Evolutionary conservation across 345 rosid species (phyloP), one percentile per base, ranked within the genome.

Genomic region (Rubroshorea leprosula): DNA sequence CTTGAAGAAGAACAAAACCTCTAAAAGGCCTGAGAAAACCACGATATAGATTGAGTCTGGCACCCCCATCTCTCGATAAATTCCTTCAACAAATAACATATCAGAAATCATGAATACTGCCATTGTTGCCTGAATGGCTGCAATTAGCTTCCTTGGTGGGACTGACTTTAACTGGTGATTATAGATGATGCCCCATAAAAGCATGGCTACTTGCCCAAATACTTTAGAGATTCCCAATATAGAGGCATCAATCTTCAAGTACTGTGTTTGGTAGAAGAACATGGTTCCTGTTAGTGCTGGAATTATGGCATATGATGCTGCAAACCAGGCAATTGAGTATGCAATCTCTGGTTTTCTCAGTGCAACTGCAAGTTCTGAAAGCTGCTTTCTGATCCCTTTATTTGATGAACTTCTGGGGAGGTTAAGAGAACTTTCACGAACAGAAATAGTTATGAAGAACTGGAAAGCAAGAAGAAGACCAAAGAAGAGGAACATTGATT

Each of bases 231-330:
- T 75, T 39, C 99, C 99, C 52, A 86, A 14, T 16, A 81, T 66
- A 0, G 91, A 80, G 18, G 91, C 77, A 17, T 76, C 71, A 2
- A 87, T 80, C 35, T 81, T 74, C 55, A 86, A 57, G 64, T 74
- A 17, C 54, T 85, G 76, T 6, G 95, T 89, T 71, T 89, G 94
- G 82, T 93, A 89, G 68, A 83, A 93, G 80, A 89, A 92, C 94
- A 89, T 85, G 49, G 97, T 92, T 59, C 97, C 97, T 13, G 94
- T 78, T 8, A 89, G 66, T n/a, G 72, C 78, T 17, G 97, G 99
- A 64, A 85, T 76, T 44, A 82, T 19, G 1, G 96, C 89, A 29
- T 74, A 81, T 1, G 99, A 92, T 57, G 82, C 78, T 2, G 91
- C 84, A 61, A 92, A 62, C 97, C 97, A 92, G 3, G 78, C 63